Evolutionary conservation across 352 stramenopile genomes (phyloP).

Genomic region (Globisporangium alternatum): DNA sequence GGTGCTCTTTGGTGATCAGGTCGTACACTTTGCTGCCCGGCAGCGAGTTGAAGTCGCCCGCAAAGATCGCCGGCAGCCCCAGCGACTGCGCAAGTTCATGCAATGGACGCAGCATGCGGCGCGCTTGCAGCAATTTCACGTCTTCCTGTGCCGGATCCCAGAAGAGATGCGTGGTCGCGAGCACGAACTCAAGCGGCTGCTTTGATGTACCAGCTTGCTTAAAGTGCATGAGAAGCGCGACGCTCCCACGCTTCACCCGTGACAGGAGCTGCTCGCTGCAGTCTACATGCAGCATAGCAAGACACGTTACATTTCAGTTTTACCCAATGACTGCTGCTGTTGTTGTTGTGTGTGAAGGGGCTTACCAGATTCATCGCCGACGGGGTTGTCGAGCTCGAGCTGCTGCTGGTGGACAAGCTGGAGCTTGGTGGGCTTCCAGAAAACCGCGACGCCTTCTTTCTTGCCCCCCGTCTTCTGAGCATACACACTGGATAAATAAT

Average conservation of each 20-base stretch:
- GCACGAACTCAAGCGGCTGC: constrained; percentile 39
- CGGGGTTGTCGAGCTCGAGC: constrained; percentile 49
- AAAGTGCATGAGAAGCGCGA: constrained; percentile 62
- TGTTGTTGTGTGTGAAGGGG: not conserved
- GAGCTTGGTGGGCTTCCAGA: constrained; percentile 58
- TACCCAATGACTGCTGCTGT: not conserved
- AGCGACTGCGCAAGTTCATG: constrained; percentile 28
- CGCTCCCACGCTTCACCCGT: constrained; percentile 48
- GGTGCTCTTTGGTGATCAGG: constrained; percentile 38
- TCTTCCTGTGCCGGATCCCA: constrained; percentile 83
- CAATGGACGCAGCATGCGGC: constrained; percentile 47
- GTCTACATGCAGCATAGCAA: constrained; percentile 25
- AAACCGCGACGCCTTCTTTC: constrained; percentile 70
- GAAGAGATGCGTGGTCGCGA: constrained; percentile 85
- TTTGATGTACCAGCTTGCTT: constrained; percentile 18
- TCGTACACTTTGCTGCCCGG: constrained; percentile 72
- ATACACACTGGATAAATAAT: constrained; percentile 37
- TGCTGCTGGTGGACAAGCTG: constrained; percentile 36
- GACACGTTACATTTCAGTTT: not conserved
- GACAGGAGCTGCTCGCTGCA: constrained; percentile 49
- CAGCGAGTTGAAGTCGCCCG: constrained; percentile 83
- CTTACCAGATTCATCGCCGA: constrained; percentile 53
- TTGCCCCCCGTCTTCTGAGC: constrained; percentile 66
- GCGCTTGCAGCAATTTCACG: constrained; percentile 76
- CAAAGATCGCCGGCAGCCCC: constrained; percentile 45